Evolutionary conservation across 306 rosid genomes (phyloP).

Genomic region (Quercus gilva): DNA sequence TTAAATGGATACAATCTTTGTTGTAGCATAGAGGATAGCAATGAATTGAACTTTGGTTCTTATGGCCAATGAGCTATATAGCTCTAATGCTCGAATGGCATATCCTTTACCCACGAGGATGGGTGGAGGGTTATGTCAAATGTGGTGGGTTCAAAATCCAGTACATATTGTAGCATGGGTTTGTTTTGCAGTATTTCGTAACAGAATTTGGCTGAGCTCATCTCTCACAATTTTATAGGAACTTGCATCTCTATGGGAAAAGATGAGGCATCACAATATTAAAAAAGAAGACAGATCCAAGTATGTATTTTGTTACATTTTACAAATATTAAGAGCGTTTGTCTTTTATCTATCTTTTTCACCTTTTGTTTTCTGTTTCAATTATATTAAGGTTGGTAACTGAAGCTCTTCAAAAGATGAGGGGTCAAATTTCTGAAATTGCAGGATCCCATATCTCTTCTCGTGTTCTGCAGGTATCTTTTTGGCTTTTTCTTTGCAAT

Average conservation of each 20-base stretch:
- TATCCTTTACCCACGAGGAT: no score
- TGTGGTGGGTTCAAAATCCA: no score
- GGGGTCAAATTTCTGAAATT: conserved; percentile 93
- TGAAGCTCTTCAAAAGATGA: conserved; percentile 85
- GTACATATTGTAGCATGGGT: neutral
- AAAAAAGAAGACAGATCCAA: conserved; percentile 77
- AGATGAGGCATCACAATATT: conserved; percentile 80
- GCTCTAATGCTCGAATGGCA: no score
- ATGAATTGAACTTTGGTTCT: neutral
- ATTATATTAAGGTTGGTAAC: conserved; percentile 55
- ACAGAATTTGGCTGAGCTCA: neutral
- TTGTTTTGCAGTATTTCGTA: neutral
- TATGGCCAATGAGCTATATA: no score
- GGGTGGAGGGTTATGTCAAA: no score
- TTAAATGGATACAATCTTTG: neutral
- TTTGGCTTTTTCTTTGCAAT: neutral
- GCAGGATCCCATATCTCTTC: conserved; percentile 89
- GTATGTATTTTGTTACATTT: conserved; percentile 41
- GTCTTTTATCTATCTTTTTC: neutral
- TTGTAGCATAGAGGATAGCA: neutral
- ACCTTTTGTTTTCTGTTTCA: neutral
- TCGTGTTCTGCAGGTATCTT: conserved; percentile 84
- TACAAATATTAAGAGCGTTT: neutral
- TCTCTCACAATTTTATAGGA: conserved; percentile 44
- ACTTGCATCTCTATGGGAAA: conserved; percentile 88